These are phyloP conservation scores for Rosa chinensis DNA, from an alignment of 306 rosid genomes.

Conservation along the genomic window DNA sequence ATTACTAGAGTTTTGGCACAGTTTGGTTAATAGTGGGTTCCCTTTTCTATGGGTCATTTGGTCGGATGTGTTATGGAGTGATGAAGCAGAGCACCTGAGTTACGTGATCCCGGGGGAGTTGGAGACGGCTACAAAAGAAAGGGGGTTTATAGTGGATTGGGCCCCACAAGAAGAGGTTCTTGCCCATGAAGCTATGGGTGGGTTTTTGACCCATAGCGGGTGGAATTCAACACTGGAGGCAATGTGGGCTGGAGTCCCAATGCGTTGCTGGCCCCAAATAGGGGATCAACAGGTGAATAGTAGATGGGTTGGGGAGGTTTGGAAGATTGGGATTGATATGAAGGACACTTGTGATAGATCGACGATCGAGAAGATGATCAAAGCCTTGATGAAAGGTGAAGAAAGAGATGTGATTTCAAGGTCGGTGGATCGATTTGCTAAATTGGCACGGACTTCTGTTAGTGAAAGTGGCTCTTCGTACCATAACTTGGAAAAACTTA, in stretches of 20 bases:
- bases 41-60: conserved; percentile 10
- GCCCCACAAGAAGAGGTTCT: conserved; percentile 37
- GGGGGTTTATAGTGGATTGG: conserved; percentile 40
- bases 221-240: conserved; percentile 47
- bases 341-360: conserved; percentile 17
- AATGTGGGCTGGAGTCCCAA: conserved; percentile 30
- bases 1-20: conserved; percentile 31
- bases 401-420: neutral
- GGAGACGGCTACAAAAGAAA: conserved; percentile 24
- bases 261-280: conserved; percentile 32
- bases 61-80: conserved; percentile 2
- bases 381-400: neutral
- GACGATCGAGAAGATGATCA: neutral
- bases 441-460: neutral
- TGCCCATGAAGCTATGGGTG: conserved; percentile 37
- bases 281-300: conserved; percentile 32
- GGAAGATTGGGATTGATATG: conserved; percentile 18
- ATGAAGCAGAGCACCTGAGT: neutral
- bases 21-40: conserved; percentile 10
- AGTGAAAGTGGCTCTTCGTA: neutral
- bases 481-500: neutral
- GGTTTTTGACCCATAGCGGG: conserved; percentile 38
- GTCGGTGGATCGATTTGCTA: neutral
- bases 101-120: conserved; percentile 8
- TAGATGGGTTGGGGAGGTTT: conserved; percentile 34